Percentiles rank a stretch among this genome's conserved stretches.
Conservation (phyloP, 768 basidiomycete species). For the Boletus sensibilis region DNA sequence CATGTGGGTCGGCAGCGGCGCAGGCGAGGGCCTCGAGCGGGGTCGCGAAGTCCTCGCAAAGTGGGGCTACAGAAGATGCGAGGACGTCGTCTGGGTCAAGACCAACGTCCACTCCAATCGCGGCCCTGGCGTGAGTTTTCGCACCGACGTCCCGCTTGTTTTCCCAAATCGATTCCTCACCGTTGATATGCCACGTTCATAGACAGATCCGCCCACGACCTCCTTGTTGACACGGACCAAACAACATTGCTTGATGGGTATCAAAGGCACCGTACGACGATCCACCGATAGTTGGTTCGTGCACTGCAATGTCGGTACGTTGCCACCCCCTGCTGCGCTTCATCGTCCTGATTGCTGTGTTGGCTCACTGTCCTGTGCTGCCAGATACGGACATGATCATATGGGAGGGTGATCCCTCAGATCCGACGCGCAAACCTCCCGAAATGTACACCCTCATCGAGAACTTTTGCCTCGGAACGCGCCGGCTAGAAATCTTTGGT, state of each 20-base stretch:
- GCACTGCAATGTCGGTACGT: conserved; percentile 93
- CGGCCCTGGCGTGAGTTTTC: conserved; percentile 66
- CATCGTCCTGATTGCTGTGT: neutral
- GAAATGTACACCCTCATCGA: conserved; percentile 96
- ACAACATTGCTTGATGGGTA: conserved; percentile 96
- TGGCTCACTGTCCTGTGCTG: neutral
- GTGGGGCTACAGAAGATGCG: conserved; percentile 94
- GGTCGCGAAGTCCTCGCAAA: conserved; percentile 87
- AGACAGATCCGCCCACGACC: conserved; percentile 85
- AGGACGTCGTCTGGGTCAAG: conserved; percentile 99
- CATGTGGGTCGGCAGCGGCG: conserved; percentile 93
- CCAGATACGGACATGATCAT: conserved; percentile 94
- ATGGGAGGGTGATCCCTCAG: conserved; percentile 88
- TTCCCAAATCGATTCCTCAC: neutral
- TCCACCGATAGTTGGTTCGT: conserved; percentile 96
- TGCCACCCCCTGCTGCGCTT: neutral
- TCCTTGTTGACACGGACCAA: conserved; percentile 87
- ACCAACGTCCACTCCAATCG: conserved; percentile 74
- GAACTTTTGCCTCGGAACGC: conserved; percentile 93
- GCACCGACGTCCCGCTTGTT: neutral
- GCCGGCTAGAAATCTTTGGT: conserved; percentile 89
- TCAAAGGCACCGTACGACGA: conserved; percentile 92
- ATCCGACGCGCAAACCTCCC: conserved; percentile 86
- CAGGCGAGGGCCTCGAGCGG: conserved; percentile 85
- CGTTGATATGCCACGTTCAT: conserved; percentile 4